Percentiles rank a stretch among this genome's conserved stretches.
These are phyloP conservation scores for Cenchrus purpureus DNA, from an alignment of 176 grass and related monocot genomes.

Conservation along the genomic window DNA sequence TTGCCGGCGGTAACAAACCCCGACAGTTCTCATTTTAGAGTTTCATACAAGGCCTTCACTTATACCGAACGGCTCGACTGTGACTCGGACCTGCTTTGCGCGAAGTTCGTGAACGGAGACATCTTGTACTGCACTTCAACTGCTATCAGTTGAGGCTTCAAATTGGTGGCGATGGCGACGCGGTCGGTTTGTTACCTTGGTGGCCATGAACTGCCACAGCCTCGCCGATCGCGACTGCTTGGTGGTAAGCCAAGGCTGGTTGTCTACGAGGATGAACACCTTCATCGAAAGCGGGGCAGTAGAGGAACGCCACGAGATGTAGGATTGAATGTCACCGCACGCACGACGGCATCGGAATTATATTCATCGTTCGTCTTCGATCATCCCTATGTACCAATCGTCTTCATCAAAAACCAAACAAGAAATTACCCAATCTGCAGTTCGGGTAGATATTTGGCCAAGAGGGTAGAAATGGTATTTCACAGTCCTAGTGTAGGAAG, in stretches of 20 bases:
- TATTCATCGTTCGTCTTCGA: neutral
- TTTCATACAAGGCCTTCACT: too few species aligned
- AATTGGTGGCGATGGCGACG: too few species aligned
- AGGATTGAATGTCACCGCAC: slow-evolving; percentile 83
- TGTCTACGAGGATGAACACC: slow-evolving; percentile 87
- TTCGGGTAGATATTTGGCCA: slow-evolving; percentile 64
- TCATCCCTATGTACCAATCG: neutral
- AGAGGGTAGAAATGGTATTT: too few species aligned
- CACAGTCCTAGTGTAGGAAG: too few species aligned
- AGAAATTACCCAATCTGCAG: slow-evolving; percentile 64
- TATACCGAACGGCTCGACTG: too few species aligned
- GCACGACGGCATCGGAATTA: neutral
- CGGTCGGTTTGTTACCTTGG: slow-evolving; percentile 53
- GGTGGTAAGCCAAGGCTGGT: slow-evolving; percentile 76
- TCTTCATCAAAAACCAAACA: neutral
- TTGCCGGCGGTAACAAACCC: too few species aligned
- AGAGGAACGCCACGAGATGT: slow-evolving; percentile 83
- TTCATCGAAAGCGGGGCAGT: slow-evolving; percentile 78
- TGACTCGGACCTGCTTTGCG: slow-evolving; percentile 1
- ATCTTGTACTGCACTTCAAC: slow-evolving; percentile 73
- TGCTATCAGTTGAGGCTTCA: neutral
- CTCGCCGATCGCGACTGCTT: slow-evolving; percentile 70
- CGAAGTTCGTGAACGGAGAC: slow-evolving; percentile 83
- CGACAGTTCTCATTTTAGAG: too few species aligned
- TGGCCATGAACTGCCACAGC: slow-evolving; percentile 93